These are phyloP conservation scores for Chrysopogon serrulatus DNA, from an alignment of 176 grass and related monocot species.

Conservation along the genomic window DNA sequence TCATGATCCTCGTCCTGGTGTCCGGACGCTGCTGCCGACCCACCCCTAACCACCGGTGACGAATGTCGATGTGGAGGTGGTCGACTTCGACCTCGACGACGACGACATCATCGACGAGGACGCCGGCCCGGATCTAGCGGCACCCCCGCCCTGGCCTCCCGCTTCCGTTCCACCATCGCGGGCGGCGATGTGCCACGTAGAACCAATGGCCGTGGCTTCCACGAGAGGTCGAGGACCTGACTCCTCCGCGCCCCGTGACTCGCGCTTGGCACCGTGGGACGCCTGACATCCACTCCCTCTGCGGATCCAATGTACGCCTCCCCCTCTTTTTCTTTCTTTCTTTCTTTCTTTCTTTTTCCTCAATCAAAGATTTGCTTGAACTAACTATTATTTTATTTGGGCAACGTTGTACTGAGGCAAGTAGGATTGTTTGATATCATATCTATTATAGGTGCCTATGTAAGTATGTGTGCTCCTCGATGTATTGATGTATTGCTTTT, in stretches of 20 bases:
- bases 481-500: not conserved
- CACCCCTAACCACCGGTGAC: no score
- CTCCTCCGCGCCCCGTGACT: conserved; percentile 38
- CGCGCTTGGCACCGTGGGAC: conserved; percentile 25
- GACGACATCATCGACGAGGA: conserved; percentile 98
- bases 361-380: not conserved
- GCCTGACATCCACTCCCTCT: conserved; percentile 55
- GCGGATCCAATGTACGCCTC: conserved; percentile 67
- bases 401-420: not conserved
- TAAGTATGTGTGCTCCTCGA: not conserved
- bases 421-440: not conserved
- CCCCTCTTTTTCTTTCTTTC: not conserved
- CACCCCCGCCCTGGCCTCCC: conserved; percentile 28
- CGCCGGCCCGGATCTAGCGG: conserved; percentile 28
- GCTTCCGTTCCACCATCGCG: conserved; percentile 76
- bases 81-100: conserved; percentile 87
- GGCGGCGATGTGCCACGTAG: conserved; percentile 36
- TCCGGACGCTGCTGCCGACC: no score
- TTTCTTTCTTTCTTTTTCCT: not conserved
- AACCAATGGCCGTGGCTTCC: conserved; percentile 93
- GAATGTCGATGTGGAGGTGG: conserved; percentile 68
- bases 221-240: conserved; percentile 51
- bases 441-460: not conserved
- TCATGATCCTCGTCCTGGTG: no score
- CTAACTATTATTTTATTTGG: not conserved